Evolutionary conservation across 2,329 filamentous ascomycete species (phyloP).

Genomic region (Fusarium chaquense): DNA sequence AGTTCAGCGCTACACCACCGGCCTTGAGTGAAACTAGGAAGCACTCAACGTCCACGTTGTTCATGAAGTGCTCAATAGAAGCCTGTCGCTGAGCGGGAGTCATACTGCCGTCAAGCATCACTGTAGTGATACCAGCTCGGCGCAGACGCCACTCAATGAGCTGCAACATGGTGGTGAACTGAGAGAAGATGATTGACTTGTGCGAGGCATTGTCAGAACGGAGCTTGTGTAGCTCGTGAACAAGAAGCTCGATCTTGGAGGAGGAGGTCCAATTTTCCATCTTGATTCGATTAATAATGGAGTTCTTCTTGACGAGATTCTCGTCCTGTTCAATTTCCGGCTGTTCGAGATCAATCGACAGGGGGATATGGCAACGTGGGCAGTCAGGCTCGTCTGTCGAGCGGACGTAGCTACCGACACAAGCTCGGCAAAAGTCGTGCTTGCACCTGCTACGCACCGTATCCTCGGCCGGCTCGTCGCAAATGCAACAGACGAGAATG

Average conservation of each 20-base stretch:
- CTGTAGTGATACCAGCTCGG: constrained; percentile 96
- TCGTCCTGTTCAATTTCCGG: constrained; percentile 95
- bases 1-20: constrained; percentile 92
- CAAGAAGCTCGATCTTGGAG: constrained; percentile 96
- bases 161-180: constrained; percentile 97
- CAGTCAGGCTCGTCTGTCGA: constrained; percentile 84
- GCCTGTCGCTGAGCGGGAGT: constrained; percentile 92
- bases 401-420: constrained; percentile 69
- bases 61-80: constrained; percentile 97
- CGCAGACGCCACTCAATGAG: constrained; percentile 96
- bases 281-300: constrained; percentile 98
- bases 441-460: constrained; percentile 91
- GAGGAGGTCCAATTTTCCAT: constrained; percentile 99
- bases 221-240: constrained; percentile 92
- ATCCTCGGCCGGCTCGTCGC: constrained; percentile 95
- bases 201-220: constrained; percentile 92
- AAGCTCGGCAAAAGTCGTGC: constrained; percentile 74
- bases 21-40: constrained; percentile 97
- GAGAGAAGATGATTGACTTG: constrained; percentile 97
- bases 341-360: constrained; percentile 93
- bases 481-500: constrained; percentile 90
- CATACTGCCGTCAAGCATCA: constrained; percentile 99
- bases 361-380: constrained; percentile 88
- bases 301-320: constrained; percentile 87
- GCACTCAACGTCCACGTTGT: constrained; percentile 90